Evolutionary conservation across 305 asterid genomes (phyloP).

Genomic region (Plantago lanceolata): DNA sequence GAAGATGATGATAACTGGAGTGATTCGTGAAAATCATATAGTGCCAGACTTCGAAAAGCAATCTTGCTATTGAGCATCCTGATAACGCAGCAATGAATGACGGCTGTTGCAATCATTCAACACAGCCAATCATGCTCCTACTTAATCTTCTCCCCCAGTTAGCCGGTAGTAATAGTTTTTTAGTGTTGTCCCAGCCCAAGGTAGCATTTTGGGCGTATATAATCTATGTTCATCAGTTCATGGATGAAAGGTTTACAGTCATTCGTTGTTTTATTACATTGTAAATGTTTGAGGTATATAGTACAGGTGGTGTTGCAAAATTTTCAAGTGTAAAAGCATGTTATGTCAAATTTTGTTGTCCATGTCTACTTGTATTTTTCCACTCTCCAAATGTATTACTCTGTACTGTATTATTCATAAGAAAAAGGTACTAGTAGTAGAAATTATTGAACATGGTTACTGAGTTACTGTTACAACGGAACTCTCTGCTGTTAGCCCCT

Average conservation of each 20-base stretch:
- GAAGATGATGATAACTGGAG: conserved; percentile 86
- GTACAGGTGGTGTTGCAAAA: conserved; percentile 23
- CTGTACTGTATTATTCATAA: neutral
- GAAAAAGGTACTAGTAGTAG: neutral
- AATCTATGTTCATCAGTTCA: conserved; percentile 12
- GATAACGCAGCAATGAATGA: conserved; percentile 7
- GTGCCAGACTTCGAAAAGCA: conserved; percentile 7
- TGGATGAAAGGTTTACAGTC: conserved; percentile 20
- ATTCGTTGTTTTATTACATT: conserved; percentile 17
- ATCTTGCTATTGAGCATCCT: conserved; percentile 3
- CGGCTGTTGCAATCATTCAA: conserved; percentile 11
- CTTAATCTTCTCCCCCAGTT: conserved; percentile 13
- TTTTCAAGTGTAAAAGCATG: conserved; percentile 21
- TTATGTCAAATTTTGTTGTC: conserved; percentile 24
- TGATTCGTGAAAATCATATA: conserved; percentile 45
- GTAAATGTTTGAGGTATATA: conserved; percentile 39
- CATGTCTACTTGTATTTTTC: conserved; percentile 21
- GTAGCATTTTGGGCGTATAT: conserved; percentile 13
- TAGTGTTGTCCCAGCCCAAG: conserved; percentile 23
- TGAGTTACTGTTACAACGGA: neutral
- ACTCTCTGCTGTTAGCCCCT: no score
- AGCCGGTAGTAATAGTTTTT: conserved; percentile 11
- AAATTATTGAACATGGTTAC: no score
- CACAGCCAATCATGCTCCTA: conserved; percentile 8
- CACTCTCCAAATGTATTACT: conserved; percentile 15